Base-by-base conservation (phyloP, 108 stramenopile species). In the Nannochloropsis gaditana region DNA sequence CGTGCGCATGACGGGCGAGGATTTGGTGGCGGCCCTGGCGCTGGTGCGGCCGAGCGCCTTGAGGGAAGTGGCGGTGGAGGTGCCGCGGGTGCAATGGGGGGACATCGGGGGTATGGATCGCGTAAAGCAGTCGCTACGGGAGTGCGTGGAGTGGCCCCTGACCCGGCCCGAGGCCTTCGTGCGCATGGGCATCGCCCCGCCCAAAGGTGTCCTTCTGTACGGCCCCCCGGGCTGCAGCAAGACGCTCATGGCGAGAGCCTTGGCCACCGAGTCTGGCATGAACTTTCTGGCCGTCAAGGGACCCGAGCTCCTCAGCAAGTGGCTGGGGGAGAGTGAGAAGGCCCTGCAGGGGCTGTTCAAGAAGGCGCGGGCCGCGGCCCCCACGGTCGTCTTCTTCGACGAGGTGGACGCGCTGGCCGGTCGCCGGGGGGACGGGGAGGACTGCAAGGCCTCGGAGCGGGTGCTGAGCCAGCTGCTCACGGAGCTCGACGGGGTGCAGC, bases 321-420 rank as follows among this genome's bases (percentile, higher is more conserved):
- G 90, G 90, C 88, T 91, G 59, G 91, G 91, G 9, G 91, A 91
- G 59, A 91, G 90, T 8, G 91, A 91, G 85, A 86, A 89, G 31
- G 90, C 90, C 21, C 43, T 91, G 85, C 90, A 91, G 42, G 84
- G 87, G 17, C 86, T 91, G 44, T 91, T 91, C 45, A 90, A 87
- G 85, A 21, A 90, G 42, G 91, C 91, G 15, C 84, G 91, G 21
- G 89, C 90, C 5, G 89, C 90, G 5, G 96, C 97, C 43, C 98
- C 99, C 1, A 87, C 94, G 31, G 94, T 99, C 9, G 93, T 99
- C 19, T 99, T 99, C 88, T 94, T 99, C 88, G 98, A 99, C 85
- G 98, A 99, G 90, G 91, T 99, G 41, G 99, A 99, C 89, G 95
- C 96, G 31, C 95, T 99, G 85, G 97, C 96, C 45, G 94, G 95